phyloP scores from a whole-genome alignment of 768 basidiomycete species.

The Auricularia cornea region DNA sequence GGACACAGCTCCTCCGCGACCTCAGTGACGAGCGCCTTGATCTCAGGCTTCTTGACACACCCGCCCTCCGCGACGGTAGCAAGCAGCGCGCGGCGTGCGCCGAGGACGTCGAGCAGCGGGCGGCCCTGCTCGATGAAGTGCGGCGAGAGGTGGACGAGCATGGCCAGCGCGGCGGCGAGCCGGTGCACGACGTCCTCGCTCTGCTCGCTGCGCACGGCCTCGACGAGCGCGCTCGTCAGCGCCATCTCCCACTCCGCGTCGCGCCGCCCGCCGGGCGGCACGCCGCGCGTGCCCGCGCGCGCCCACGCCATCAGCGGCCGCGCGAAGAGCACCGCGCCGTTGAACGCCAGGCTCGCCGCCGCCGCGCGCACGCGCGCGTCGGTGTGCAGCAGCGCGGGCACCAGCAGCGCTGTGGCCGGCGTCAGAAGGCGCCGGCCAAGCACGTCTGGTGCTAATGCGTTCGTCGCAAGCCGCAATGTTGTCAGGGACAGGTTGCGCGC shows the following conservation, averaged over 20 bases:
- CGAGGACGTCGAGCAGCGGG: slow-evolving; percentile 63
- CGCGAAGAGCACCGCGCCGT: slow-evolving; percentile 61
- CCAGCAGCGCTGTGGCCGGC: slow-evolving; percentile 40
- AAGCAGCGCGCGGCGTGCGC: slow-evolving; percentile 45
- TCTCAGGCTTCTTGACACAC: slow-evolving; percentile 55
- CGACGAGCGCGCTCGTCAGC: slow-evolving; percentile 72
- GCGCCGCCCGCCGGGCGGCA: slow-evolving; percentile 28
- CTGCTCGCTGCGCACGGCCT: slow-evolving; percentile 63
- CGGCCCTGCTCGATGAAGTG: slow-evolving; percentile 44
- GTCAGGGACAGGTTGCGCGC: slow-evolving; percentile 56
- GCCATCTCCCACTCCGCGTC: slow-evolving; percentile 85
- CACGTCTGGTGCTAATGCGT: slow-evolving; percentile 44
- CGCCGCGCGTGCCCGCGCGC: slow-evolving; percentile 19
- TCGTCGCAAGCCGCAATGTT: slow-evolving; percentile 57
- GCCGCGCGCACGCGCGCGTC: slow-evolving; percentile 66
- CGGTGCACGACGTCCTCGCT: slow-evolving; percentile 87
- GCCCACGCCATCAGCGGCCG: slow-evolving; percentile 41
- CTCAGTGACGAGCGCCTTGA: slow-evolving; percentile 57
- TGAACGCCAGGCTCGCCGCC: slow-evolving; percentile 76
- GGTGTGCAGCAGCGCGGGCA: slow-evolving; percentile 58
- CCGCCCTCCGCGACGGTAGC: slow-evolving; percentile 50
- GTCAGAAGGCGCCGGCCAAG: slow-evolving; percentile 35
- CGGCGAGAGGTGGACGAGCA: slow-evolving; percentile 70
- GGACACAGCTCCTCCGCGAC: slow-evolving; percentile 31
- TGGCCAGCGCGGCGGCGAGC: slow-evolving; percentile 66